Evolutionary conservation across 2,329 filamentous ascomycete species (phyloP).

Genomic region (Sarocladium oryzae): DNA sequence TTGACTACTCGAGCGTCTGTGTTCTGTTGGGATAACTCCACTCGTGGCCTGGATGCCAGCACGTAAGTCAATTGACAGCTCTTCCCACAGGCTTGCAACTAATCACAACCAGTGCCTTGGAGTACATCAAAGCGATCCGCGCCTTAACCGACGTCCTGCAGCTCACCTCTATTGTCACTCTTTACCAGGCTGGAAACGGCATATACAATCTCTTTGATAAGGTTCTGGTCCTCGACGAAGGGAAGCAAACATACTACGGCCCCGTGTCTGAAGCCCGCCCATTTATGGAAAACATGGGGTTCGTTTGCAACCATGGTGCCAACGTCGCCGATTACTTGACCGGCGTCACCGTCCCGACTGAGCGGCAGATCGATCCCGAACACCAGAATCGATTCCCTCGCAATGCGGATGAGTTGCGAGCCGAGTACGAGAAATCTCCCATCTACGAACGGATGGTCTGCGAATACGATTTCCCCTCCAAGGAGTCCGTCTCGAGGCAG

Average conservation of each 20-base stretch:
- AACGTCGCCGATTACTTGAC: slow-evolving; percentile 66
- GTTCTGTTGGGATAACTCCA: slow-evolving; percentile 64
- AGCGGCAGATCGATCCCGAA: slow-evolving; percentile 52
- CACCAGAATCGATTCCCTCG: slow-evolving; percentile 43
- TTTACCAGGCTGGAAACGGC: slow-evolving; percentile 60
- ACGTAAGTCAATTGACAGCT: too few species aligned
- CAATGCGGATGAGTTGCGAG: slow-evolving; percentile 35
- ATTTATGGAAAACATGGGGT: slow-evolving; percentile 63
- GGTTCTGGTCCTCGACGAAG: slow-evolving; percentile 61
- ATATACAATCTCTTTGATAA: slow-evolving; percentile 65
- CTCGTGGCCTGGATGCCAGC: slow-evolving; percentile 62
- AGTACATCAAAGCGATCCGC: slow-evolving; percentile 55
- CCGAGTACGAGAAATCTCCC: slow-evolving; percentile 48
- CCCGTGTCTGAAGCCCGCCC: slow-evolving; percentile 52
- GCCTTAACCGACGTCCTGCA: slow-evolving; percentile 58
- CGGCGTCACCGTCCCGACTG: slow-evolving; percentile 57
- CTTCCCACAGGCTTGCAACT: too few species aligned
- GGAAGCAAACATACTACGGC: slow-evolving; percentile 61
- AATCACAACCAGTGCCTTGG: slow-evolving; percentile 64
- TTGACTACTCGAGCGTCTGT: slow-evolving; percentile 43
- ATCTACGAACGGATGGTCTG: too few species aligned
- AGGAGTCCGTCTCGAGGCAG: too few species aligned
- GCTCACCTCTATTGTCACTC: slow-evolving; percentile 59
- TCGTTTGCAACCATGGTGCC: slow-evolving; percentile 39
- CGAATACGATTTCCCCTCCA: too few species aligned